Evolutionary conservation across 2,329 filamentous ascomycete species (phyloP), one percentile per base, ranked within the genome.

Genomic region (Cryoendolithus antarcticus): DNA sequence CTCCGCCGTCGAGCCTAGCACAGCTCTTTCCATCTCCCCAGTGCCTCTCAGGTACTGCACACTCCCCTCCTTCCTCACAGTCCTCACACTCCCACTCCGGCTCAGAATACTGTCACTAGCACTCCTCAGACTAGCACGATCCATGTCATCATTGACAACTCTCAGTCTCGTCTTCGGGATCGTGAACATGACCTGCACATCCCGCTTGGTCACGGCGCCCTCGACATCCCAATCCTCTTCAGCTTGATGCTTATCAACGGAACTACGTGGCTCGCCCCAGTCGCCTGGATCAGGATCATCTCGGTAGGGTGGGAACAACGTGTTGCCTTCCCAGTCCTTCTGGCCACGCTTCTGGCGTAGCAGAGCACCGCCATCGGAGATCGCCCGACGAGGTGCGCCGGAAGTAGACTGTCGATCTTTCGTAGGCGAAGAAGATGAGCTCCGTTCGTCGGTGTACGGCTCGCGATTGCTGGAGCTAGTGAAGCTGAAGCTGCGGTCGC

Each of bases 111-210:
- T 49, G 38, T 56, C 58, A 27, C 53, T 57, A 3, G 52, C 55
- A 43, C 54, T 58, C 35, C 57, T 43, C 48, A 60, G 33, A 47
- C 57, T 62, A 27, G 54, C 54, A 40, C 56, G 47, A 44, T 64
- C 60, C 36, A 68, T 62, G 52, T 81, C 81, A 37, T 75, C 80
- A 58, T 96, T 96, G 12, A 95, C 89, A n/a, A 96, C 86, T 19
- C 89, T 68, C 46, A 96, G 62, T 50, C 77, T 76, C 60, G 89
- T 82, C 58, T 81, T 86, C 2, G 91, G 89, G 44, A 95, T 86
- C 0, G 89, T 95, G 61, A 94, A 96, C 75, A 93, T 91, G 55
- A 72, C 63, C 39, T 68, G 67, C 10, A 71, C 65, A 4, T 69
- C 64, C 4, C 67, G 50, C 13, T 61, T 56, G 37, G 62, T 60